Evolutionary conservation across 2,329 filamentous ascomycete species (phyloP), one percentile per base, ranked within the genome.

Genomic region (Davidsoniella eucalypti): DNA sequence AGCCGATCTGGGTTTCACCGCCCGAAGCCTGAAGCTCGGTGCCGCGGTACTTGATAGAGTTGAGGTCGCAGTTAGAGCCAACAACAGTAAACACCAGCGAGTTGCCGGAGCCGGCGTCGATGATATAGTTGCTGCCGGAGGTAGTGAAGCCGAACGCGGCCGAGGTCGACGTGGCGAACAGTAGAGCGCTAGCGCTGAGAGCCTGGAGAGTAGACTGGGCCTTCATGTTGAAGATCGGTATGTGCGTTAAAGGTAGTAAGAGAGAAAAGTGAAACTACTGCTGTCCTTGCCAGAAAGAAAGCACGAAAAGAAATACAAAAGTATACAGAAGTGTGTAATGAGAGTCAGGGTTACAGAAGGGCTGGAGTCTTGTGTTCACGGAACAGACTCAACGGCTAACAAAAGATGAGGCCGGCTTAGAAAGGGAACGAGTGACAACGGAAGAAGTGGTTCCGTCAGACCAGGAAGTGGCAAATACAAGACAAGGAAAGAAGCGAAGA

Each of bases 31-130:
- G 78, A 6, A 78, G 68, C 58, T 82, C 74, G 41, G 68, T 67
- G 53, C 74, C 72, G 21, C 73, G 71, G 58, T 70, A 81, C 49
- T 70, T 69, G 60, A 82, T 74, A 0, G 76, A 80, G 12, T 70
- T 79, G 60, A 82, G 76, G 56, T 81, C 78, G 56, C 78, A 80
- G 59, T 65, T 79, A 14, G 65, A 66, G 44, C 68, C 65, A 55
- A 64, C 69, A 46, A 78, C 68, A 2, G 68, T 69, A 55, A 76
- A 70, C 37, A 69, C 61, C 48, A 78, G 62, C 2, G 70, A 52
- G 54, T 75, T 73, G 29, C 64, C 52, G 9, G 67, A 70, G 39
- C 67, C 69, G 46, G 70, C 65, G 58, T 74, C 69, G 51, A 73
- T 61, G 47, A 70, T 59, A 52, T 68, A 71, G 54, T 64, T 66